Evolutionary conservation across 2,329 filamentous ascomycete genomes (phyloP), one percentile per base, ranked within the genome.

Genomic region (Aspergillus tamarii): DNA sequence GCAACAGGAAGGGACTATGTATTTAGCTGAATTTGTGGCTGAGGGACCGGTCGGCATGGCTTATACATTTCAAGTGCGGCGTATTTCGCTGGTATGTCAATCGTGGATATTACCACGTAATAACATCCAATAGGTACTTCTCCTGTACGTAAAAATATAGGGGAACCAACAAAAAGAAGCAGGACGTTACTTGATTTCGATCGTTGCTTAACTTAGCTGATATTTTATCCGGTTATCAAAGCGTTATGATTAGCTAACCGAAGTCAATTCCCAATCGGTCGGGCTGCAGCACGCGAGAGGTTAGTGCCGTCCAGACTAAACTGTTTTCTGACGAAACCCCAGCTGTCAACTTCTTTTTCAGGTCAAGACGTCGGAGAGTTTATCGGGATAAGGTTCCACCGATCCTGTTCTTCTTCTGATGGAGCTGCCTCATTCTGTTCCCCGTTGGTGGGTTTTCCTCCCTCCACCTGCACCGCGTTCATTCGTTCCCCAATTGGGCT

Each of bases 341-440:
- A 74, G 70, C 73, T 75, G 73, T 75, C 73, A 76, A 69, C 60
- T 69, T 63, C 72, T 67, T 34, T 36, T 72, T 71, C 66, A 43
- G 69, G 72, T 60, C 63, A 70, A 69, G 64, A 69, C 69, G 68
- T 74, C 73, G 72, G 74, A 67, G 67, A 67, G 70, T 71, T 74
- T 72, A 67, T 66, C 67, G 65, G 69, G 60, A 64, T 53, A 55
- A 55, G 60, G 65, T 62, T 59, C 66, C 69, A 68, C 66, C 59
- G 34, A 34, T 45, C 46, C 36, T 58, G 56, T 66, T 63, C 57
- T 57, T 62, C 58, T 59, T 34, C 16, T 45, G 28, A 56, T 61
- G 52, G 45, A 43, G 48, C 36, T 45, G 39, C 21, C 48, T 46
- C 23, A 39, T 53, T 50, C 23, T 55, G n/a, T 39, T 23, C 14